Conservation (phyloP, 2,329 filamentous ascomycete genomes). For the Fusarium floridanum region DNA sequence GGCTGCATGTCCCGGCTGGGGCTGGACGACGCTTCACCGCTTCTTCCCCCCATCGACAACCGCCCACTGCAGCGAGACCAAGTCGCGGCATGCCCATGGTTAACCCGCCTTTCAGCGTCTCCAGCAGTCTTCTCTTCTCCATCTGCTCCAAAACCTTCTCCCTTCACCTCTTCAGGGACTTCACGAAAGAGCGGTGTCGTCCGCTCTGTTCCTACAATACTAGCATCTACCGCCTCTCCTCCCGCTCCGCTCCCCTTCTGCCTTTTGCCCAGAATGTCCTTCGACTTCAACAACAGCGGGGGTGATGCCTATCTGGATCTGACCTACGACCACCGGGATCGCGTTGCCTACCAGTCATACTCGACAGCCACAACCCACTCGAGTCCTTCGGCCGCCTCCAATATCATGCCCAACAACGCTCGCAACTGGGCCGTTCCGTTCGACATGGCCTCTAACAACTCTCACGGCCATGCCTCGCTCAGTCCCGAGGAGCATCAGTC, state of each 20-base stretch:
- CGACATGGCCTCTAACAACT: conserved; percentile 62
- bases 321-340: conserved; percentile 70
- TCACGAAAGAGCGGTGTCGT: conserved; percentile 61
- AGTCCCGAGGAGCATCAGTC: conserved; percentile 65
- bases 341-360: conserved; percentile 57
- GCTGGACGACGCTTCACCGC: conserved; percentile 54
- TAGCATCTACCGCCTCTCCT: conserved; percentile 46
- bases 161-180: conserved; percentile 48
- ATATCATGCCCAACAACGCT: conserved; percentile 52
- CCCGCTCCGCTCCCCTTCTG: conserved; percentile 50
- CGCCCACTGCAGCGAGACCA: conserved; percentile 43
- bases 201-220: conserved; percentile 54
- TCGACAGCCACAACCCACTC: conserved; percentile 48
- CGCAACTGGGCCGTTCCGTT: conserved; percentile 65
- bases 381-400: conserved; percentile 50
- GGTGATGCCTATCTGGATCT: conserved; percentile 73
- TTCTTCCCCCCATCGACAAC: conserved; percentile 53
- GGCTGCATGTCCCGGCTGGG: conserved; percentile 51
- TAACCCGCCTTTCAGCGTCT: conserved; percentile 44
- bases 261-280: conserved; percentile 62
- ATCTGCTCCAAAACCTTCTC: conserved; percentile 47
- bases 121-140: conserved; percentile 45
- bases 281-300: conserved; percentile 70
- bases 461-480: conserved; percentile 60
- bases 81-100: conserved; percentile 35